phyloP scores from a whole-genome alignment of 2,329 filamentous ascomycete species.

The Fusarium sp. region DNA sequence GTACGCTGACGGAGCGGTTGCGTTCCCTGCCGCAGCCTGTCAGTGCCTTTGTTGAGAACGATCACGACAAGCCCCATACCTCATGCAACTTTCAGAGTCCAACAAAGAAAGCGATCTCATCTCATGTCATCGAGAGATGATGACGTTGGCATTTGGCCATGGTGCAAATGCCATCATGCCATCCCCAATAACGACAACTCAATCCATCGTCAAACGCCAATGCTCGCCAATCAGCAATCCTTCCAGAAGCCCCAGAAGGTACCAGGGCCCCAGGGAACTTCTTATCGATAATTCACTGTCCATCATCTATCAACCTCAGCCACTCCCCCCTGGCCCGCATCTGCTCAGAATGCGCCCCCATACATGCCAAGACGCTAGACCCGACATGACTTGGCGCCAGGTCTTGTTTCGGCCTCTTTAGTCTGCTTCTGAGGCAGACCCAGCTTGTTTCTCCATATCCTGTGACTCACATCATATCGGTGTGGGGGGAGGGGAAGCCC shows the following conservation, averaged over 20 bases:
- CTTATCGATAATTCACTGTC: constrained; percentile 47
- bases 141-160: constrained; percentile 44
- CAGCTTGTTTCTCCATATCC: constrained; percentile 45
- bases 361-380: constrained; percentile 38
- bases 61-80: constrained; percentile 19
- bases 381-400: constrained; percentile 34
- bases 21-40: constrained; percentile 11
- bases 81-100: constrained; percentile 17
- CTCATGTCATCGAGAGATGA: constrained; percentile 31
- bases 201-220: constrained; percentile 26
- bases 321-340: constrained; percentile 21
- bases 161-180: constrained; percentile 43
- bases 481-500: constrained; percentile 35
- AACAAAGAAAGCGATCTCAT: constrained; percentile 21
- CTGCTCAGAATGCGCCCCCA: constrained; percentile 32
- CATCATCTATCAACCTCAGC: constrained; percentile 7
- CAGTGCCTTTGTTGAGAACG: constrained; percentile 24
- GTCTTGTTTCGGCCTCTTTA: constrained; percentile 46
- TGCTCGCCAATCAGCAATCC: constrained; percentile 36
- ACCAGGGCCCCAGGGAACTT: constrained; percentile 15
- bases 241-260: constrained; percentile 39
- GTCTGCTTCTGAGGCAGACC: constrained; percentile 38
- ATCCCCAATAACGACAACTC: constrained; percentile 33
- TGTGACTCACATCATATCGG: constrained; percentile 49
- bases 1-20: constrained; percentile 15